A percentile compares a stretch with the other conserved stretches of the same genome.
phyloP scores from a whole-genome alignment of 108 stramenopile genomes.

The Cylindrotheca fusiformis region DNA sequence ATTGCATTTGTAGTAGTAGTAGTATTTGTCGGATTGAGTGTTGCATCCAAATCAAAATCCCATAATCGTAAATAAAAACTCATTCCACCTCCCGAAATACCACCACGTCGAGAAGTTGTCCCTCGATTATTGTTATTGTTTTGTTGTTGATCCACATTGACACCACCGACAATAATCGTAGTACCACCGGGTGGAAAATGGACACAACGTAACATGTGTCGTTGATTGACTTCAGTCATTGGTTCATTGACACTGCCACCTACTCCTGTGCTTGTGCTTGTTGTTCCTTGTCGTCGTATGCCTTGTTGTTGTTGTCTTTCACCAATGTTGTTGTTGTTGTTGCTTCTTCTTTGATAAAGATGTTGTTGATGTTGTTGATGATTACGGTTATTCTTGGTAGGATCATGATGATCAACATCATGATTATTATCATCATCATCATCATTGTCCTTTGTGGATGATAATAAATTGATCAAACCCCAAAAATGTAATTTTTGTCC shows the following conservation, averaged over 20 bases:
- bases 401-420: neutral
- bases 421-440: neutral
- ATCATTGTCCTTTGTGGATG: neutral
- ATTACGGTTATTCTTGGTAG: slow-evolving; percentile 1
- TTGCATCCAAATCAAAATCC: slow-evolving; percentile 72
- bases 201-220: slow-evolving; percentile 86
- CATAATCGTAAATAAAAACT: slow-evolving; percentile 77
- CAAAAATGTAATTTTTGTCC: slow-evolving; percentile 90
- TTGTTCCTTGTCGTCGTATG: slow-evolving; percentile 6
- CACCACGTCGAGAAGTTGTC: slow-evolving; percentile 28
- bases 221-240: slow-evolving; percentile 43
- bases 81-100: slow-evolving; percentile 43
- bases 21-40: slow-evolving; percentile 27
- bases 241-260: neutral
- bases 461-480: slow-evolving; percentile 61
- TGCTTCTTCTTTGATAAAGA: slow-evolving; percentile 10
- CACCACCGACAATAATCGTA: slow-evolving; percentile 86
- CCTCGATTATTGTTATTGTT: neutral
- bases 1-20: too few relatives aligned
- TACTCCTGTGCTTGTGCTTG: slow-evolving; percentile 2
- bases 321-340: neutral
- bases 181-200: slow-evolving; percentile 87
- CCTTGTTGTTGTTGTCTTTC: slow-evolving; percentile 1
- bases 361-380: too few relatives aligned
- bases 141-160: slow-evolving; percentile 52